phyloP scores from a whole-genome alignment of 352 stramenopile species.

The Phytophthora rubi region DNA sequence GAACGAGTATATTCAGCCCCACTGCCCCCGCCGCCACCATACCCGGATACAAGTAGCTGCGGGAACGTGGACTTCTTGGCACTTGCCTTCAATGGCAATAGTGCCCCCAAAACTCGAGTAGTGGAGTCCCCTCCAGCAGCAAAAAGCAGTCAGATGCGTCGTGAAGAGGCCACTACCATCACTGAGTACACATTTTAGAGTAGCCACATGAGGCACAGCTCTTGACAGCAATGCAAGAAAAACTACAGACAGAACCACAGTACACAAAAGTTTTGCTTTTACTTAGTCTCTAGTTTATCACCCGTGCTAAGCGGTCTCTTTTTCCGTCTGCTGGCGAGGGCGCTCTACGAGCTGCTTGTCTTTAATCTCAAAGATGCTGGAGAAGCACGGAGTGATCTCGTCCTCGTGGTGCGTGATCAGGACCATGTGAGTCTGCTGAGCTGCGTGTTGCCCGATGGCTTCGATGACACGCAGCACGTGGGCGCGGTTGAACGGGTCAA shows the following conservation, averaged over 20 bases:
- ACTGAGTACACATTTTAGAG: constrained; percentile 37
- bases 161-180: constrained; percentile 24
- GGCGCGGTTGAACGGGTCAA: constrained; percentile 87
- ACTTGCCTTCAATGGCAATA: constrained; percentile 53
- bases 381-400: constrained; percentile 87
- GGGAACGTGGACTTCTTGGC: constrained; percentile 49
- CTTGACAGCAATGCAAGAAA: not conserved
- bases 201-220: not conserved
- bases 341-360: constrained; percentile 62
- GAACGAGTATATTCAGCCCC: constrained; percentile 12
- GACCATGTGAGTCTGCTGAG: constrained; percentile 66
- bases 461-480: constrained; percentile 82
- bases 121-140: not conserved
- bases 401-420: constrained; percentile 94
- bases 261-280: not conserved
- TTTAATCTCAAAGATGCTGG: constrained; percentile 82
- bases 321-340: constrained; percentile 12
- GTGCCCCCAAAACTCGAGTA: constrained; percentile 1
- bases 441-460: constrained; percentile 63
- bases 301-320: constrained; percentile 29
- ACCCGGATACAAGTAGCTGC: constrained; percentile 12
- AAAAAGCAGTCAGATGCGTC: constrained; percentile 38
- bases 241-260: not conserved
- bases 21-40: constrained; percentile 16
- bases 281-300: not conserved